phyloP scores from a whole-genome alignment of 768 basidiomycete species.

The Lentinula raphanica region DNA sequence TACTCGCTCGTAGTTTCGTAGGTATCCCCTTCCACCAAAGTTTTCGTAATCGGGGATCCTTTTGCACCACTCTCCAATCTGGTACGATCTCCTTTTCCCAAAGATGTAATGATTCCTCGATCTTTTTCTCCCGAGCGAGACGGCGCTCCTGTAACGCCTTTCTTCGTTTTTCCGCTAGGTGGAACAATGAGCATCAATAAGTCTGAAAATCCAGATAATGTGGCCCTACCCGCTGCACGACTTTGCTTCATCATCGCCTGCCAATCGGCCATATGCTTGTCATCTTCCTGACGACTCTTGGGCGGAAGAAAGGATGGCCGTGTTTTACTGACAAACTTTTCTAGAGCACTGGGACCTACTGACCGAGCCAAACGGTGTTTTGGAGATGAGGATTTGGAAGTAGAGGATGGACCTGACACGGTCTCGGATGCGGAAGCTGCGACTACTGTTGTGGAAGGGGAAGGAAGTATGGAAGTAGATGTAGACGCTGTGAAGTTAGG shows the following conservation, averaged over 20 bases:
- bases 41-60: constrained; percentile 57
- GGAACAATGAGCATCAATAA: background rate
- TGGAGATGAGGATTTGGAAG: constrained; percentile 11
- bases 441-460: constrained; percentile 21
- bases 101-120: constrained; percentile 62
- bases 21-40: constrained; percentile 92
- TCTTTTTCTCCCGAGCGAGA: constrained; percentile 54
- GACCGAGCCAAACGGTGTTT: constrained; percentile 46
- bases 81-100: constrained; percentile 82
- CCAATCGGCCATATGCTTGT: constrained; percentile 83
- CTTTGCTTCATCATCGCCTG: constrained; percentile 84
- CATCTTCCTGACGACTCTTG: constrained; percentile 70
- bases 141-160: constrained; percentile 60
- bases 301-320: constrained; percentile 84
- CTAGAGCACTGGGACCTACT: constrained; percentile 62
- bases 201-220: background rate
- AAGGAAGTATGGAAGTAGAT: constrained; percentile 25
- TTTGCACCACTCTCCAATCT: constrained; percentile 74
- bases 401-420: background rate
- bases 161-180: constrained; percentile 64
- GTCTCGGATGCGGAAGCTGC: constrained; percentile 8
- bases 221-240: constrained; percentile 56
- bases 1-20: constrained; percentile 64
- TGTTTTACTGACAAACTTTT: constrained; percentile 79
- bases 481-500: constrained; percentile 8